Base-by-base conservation (phyloP, 2,329 filamentous ascomycete genomes). In the Tolypocladium endophyticum region DNA sequence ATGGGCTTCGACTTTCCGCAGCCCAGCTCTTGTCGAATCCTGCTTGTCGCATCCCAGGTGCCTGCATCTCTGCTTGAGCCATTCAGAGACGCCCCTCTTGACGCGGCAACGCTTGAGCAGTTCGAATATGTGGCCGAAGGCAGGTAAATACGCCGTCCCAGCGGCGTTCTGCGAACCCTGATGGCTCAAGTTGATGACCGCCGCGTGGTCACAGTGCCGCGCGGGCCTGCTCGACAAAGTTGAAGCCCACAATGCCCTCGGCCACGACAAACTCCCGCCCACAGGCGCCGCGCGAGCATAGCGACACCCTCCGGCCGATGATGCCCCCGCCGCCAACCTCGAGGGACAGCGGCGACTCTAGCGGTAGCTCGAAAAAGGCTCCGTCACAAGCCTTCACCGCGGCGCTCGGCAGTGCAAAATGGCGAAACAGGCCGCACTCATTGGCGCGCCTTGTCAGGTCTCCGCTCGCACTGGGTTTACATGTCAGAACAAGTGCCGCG, bases 161-260 rank as follows among this genome's bases (percentile, higher is more conserved):
- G n/a, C n/a, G n/a, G 7, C 43, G 2, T 12, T 9, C 5, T 14
- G 45, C 45, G 47, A 25, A 52, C 28, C 47, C 8, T 52, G 47
- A 52, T 52, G 47, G 47, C 8, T 52, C 18, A 5, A 20, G 9
- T 1, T 9, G 14, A 5, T 11, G 35, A 35, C 35, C 6, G 25
- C 25, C 28, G 25, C 47, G 14, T 20, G 8, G 11, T 30, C 30
- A 53, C 3, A 35, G 50, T 2, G 30, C 28, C 8, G 50, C 50
- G 20, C 36, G 52, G 35, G 50, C 56, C 8, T 45, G 62, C 39
- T 63, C 67, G 58, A 69, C 57, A 53, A 72, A 74, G 41, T 81
- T 81, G 65, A 78, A 79, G 0, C 79, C 79, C 5, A 80, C 76
- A n/a, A 81, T 78, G 0, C 79, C 79, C 62, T 81, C 78, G 0